phyloP scores from a whole-genome alignment of 352 stramenopile species.

The Saprolegnia parasitica region DNA sequence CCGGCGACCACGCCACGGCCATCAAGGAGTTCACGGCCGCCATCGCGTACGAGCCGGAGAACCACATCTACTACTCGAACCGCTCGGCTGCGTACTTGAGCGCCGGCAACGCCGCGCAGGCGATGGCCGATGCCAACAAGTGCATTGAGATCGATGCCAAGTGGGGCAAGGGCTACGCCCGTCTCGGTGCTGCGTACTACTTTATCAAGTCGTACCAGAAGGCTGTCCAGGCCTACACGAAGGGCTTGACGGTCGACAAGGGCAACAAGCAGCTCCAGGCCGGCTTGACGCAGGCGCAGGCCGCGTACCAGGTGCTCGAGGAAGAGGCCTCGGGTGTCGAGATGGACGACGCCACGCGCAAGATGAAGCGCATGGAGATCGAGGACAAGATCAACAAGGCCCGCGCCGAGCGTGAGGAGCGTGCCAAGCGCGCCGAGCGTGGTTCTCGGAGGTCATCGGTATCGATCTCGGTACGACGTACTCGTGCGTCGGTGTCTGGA shows the following conservation, averaged over 20 bases:
- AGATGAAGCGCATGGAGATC: conserved; percentile 88
- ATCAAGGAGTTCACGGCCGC: conserved; percentile 86
- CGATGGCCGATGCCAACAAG: conserved; percentile 80
- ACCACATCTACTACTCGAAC: conserved; percentile 87
- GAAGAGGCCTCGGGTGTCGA: conserved; percentile 79
- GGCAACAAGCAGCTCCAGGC: conserved; percentile 82
- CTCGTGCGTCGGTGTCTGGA: conserved; percentile 36
- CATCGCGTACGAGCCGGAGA: conserved; percentile 80
- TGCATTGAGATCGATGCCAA: conserved; percentile 81
- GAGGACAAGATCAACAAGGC: conserved; percentile 88
- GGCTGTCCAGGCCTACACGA: conserved; percentile 72
- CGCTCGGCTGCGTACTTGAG: conserved; percentile 81
- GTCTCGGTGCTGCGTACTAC: conserved; percentile 79
- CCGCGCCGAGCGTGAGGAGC: conserved; percentile 81
- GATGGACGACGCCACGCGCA: conserved; percentile 85
- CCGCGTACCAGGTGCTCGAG: conserved; percentile 78
- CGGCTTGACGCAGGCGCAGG: conserved; percentile 76
- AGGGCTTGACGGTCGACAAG: conserved; percentile 74
- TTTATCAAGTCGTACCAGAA: conserved; percentile 89
- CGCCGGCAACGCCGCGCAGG: conserved; percentile 67
- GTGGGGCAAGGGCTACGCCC: conserved; percentile 84
- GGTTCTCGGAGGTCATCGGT: conserved; percentile 58
- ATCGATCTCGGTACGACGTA: conserved; percentile 44
- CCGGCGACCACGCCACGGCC: conserved; percentile 68
- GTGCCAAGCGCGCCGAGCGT: conserved; percentile 78